These are phyloP conservation scores for Tulasnella sp. DNA, from an alignment of 768 basidiomycete genomes.

Conservation along the genomic window DNA sequence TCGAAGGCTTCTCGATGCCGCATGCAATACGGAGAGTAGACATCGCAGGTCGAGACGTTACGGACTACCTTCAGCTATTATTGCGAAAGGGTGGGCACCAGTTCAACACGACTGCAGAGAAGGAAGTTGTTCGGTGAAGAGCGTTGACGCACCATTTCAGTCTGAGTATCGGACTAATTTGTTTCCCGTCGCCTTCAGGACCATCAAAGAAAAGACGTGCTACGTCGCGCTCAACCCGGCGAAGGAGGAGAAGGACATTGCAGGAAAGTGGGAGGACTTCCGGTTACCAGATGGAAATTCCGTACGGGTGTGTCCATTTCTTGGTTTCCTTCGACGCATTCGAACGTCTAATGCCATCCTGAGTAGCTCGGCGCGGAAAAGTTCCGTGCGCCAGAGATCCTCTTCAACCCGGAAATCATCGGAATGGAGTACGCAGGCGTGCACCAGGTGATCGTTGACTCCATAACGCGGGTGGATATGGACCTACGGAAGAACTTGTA, in stretches of 20 bases:
- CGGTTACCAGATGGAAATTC: conserved; percentile 91
- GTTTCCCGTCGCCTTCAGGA: conserved; percentile 32
- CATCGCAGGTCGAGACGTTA: conserved; percentile 96
- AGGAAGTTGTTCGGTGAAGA: conserved; percentile 79
- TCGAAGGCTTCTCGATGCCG: conserved; percentile 98
- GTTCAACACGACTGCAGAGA: conserved; percentile 93
- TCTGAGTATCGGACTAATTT: background rate
- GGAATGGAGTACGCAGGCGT: conserved; percentile 96
- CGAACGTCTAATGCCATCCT: conserved; percentile 13
- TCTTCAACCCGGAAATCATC: conserved; percentile 96
- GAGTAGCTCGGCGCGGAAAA: conserved; percentile 85
- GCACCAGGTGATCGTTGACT: conserved; percentile 98
- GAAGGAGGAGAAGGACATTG: conserved; percentile 60
- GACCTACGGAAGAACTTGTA: conserved; percentile 93
- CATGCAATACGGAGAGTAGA: conserved; percentile 96
- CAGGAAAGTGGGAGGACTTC: conserved; percentile 78
- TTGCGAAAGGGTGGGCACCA: conserved; percentile 93
- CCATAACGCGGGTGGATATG: conserved; percentile 91
- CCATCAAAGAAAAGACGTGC: conserved; percentile 98
- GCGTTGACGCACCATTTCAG: background rate
- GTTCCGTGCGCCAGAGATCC: conserved; percentile 93
- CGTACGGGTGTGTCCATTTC: conserved; percentile 61
- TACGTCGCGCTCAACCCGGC: conserved; percentile 88
- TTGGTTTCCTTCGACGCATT: conserved; percentile 5
- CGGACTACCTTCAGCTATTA: conserved; percentile 90